These are phyloP conservation scores for Incumbomyces lentus DNA, from an alignment of 2,329 filamentous ascomycete species.

Conservation along the genomic window DNA sequence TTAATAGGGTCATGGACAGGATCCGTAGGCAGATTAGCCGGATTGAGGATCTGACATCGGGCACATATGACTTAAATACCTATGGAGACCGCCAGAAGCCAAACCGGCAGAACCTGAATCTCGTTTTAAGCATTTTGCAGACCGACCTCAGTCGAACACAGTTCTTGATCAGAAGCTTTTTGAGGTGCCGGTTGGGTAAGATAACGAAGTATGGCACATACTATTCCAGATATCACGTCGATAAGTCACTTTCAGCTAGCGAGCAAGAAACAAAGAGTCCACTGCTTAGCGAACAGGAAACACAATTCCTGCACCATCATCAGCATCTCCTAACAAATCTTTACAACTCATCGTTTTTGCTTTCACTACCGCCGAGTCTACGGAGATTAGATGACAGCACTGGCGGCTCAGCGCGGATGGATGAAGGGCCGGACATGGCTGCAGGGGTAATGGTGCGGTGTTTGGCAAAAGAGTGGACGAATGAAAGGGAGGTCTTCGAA, in stretches of 20 bases:
- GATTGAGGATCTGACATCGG: slow-evolving; percentile 51
- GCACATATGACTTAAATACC: slow-evolving; percentile 26
- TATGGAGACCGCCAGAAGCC: slow-evolving; percentile 31
- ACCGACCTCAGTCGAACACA: slow-evolving; percentile 93
- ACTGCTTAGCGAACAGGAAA: slow-evolving; percentile 64
- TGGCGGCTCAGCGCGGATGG: slow-evolving; percentile 75
- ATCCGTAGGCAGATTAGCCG: slow-evolving; percentile 54
- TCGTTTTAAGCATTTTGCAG: slow-evolving; percentile 86
- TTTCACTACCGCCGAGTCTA: slow-evolving; percentile 65
- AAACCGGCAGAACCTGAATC: slow-evolving; percentile 75
- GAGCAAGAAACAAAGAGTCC: slow-evolving; percentile 32
- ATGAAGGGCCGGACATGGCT: slow-evolving; percentile 74
- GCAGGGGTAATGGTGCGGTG: slow-evolving; percentile 72
- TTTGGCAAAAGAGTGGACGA: slow-evolving; percentile 23
- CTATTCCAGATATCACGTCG: slow-evolving; percentile 24
- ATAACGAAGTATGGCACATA: slow-evolving; percentile 42
- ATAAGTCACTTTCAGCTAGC: slow-evolving; percentile 26
- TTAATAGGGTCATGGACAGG: slow-evolving; percentile 69
- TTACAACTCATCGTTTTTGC: slow-evolving; percentile 75
- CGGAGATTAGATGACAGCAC: slow-evolving; percentile 83
- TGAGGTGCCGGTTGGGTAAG: slow-evolving; percentile 81
- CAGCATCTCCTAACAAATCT: slow-evolving; percentile 75
- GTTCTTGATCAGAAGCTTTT: slow-evolving; percentile 72
- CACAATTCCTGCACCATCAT: slow-evolving; percentile 73
- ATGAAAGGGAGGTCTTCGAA: slow-evolving; percentile 11